phyloP scores from a whole-genome alignment of 108 stramenopile species.

The Cyclotella sp. region DNA sequence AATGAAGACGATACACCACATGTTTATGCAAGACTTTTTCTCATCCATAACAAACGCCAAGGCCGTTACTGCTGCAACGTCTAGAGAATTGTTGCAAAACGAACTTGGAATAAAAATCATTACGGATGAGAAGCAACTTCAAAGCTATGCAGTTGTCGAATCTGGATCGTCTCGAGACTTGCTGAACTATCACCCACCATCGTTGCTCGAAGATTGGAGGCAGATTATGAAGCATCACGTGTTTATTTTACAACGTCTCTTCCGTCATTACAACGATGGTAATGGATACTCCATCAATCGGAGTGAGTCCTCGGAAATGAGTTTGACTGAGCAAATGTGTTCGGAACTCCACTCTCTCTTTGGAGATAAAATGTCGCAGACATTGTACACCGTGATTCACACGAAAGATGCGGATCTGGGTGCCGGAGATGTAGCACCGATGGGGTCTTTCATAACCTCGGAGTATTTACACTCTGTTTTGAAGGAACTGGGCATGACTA shows the following conservation, averaged over 20 bases:
- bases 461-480: constrained; percentile 27
- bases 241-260: constrained; percentile 29
- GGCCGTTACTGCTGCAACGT: background rate
- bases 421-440: background rate
- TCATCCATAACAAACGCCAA: constrained; percentile 9
- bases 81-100: background rate
- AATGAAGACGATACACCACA: constrained; percentile 21
- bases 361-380: constrained; percentile 14
- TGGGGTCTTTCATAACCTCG: constrained; percentile 8
- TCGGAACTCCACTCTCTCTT: constrained; percentile 20
- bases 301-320: constrained; percentile 10
- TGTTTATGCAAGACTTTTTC: constrained; percentile 9
- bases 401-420: constrained; percentile 1
- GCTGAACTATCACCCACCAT: constrained; percentile 26
- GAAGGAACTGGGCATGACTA: constrained; percentile 17
- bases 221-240: constrained; percentile 32
- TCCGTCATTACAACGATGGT: constrained; percentile 24
- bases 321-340: constrained; percentile 12
- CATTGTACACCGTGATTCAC: constrained; percentile 26
- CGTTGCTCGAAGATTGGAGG: constrained; percentile 13
- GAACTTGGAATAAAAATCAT: constrained; percentile 37
- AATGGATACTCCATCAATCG: constrained; percentile 17
- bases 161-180: constrained; percentile 18
- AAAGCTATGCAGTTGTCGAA: constrained; percentile 14
- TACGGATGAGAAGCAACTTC: constrained; percentile 4